Conservation (phyloP, 2,329 filamentous ascomycete species). For the Emericellopsis atlantica region DNA sequence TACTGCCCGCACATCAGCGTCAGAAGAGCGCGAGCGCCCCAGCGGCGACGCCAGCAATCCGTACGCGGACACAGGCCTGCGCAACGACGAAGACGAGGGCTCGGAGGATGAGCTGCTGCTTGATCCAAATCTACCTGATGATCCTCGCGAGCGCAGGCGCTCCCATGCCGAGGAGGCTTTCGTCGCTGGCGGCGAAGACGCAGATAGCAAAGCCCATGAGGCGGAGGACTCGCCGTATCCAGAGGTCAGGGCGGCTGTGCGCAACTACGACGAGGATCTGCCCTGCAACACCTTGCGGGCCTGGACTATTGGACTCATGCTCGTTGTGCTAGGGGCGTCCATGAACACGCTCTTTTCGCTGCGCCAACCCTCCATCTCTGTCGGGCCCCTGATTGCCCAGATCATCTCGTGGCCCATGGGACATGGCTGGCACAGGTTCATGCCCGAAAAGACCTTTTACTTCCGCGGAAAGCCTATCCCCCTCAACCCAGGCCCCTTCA, state of each 20-base stretch:
- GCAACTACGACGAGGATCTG: slow-evolving; percentile 51
- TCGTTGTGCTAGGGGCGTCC: slow-evolving; percentile 43
- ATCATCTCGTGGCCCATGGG: slow-evolving; percentile 53
- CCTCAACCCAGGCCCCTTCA: slow-evolving; percentile 58
- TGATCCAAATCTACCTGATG: slow-evolving; percentile 35
- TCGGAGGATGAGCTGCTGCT: slow-evolving; percentile 44
- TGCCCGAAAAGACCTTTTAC: slow-evolving; percentile 35
- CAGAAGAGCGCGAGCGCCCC: slow-evolving; percentile 12
- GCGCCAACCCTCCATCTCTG: slow-evolving; percentile 46
- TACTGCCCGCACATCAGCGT: slow-evolving; percentile 7
- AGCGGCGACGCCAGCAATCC: slow-evolving; percentile 6
- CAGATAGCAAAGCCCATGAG: slow-evolving; percentile 9
- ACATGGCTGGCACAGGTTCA: slow-evolving; percentile 42
- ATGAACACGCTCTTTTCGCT: slow-evolving; percentile 54
- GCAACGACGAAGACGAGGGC: slow-evolving; percentile 28
- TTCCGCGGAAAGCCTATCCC: slow-evolving; percentile 32
- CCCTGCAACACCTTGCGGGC: slow-evolving; percentile 55
- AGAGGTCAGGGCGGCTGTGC: slow-evolving; percentile 51
- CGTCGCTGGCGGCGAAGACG: slow-evolving; percentile 8
- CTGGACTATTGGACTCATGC: slow-evolving; percentile 47
- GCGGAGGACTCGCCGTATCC: slow-evolving; percentile 51
- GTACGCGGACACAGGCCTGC: slow-evolving; percentile 17
- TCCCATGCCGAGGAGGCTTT: slow-evolving; percentile 13
- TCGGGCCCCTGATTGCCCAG: slow-evolving; percentile 49
- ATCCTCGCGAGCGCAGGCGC: slow-evolving; percentile 24